Conservation (phyloP, 2,329 filamentous ascomycete species). For the Ophiostoma ulmi region DNA sequence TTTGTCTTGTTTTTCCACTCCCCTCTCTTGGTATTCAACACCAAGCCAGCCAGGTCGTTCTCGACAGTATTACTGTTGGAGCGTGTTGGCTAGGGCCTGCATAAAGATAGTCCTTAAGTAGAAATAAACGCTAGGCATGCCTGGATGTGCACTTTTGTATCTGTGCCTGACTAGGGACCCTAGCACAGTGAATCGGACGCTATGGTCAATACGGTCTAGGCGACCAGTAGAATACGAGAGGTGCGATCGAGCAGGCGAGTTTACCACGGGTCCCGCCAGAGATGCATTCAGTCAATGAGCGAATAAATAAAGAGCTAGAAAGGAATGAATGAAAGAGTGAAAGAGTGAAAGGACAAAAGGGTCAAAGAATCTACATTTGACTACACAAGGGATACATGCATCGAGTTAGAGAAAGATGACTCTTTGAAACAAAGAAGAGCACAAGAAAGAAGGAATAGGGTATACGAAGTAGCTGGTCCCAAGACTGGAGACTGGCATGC, state of each 20-base stretch:
- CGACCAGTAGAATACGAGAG: slow-evolving; percentile 1
- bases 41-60: not conserved
- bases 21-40: not conserved
- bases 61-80: not conserved
- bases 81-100: not conserved
- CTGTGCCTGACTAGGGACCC: not conserved
- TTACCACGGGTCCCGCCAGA: not conserved
- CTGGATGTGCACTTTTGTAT: not conserved
- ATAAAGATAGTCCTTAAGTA: not conserved
- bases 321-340: not conserved
- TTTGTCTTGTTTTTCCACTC: not conserved
- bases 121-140: not conserved
- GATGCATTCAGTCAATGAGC: not conserved
- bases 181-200: not conserved
- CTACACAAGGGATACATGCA: not conserved
- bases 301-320: not conserved
- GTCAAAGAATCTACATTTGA: not conserved
- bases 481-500: slow-evolving; percentile 4
- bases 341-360: no score
- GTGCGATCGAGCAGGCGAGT: not conserved
- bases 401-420: not conserved
- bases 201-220: slow-evolving; percentile 4
- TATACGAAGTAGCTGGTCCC: not conserved
- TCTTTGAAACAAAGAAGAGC: not conserved
- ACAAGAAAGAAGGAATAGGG: not conserved